Evolutionary conservation across 2,329 filamentous ascomycete genomes (phyloP), one percentile per base, ranked within the genome.

Genomic region (Aureobasidium zeae): DNA sequence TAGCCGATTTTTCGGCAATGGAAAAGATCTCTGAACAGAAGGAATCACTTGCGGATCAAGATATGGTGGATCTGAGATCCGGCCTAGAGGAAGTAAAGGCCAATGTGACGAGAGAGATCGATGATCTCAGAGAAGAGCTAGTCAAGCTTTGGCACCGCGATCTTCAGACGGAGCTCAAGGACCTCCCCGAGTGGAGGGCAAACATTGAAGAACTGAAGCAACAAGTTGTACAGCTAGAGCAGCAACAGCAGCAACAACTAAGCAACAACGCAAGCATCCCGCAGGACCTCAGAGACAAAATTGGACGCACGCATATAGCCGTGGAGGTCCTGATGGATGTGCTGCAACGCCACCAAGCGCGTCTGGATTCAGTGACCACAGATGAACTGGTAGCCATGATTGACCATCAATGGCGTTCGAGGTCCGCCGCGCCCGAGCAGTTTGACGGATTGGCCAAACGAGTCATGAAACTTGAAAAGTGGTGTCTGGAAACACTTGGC

Each of bases 301-400:
- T 32, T n/a, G n/a, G 15, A 5, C 15, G 28, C 8, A 34, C 13
- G 2, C 24, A 15, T 11, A 22, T 13, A 10, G 11, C 11, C 5
- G 3, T 34, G 4, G 39, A 43, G 12, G 28, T 17, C 6, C 39
- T 33, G 2, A 24, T 43, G 1, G 30, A 43, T n/a, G 4, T 43
- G 6, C 15, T 43, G 1, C 21, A 34, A 17, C 31, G 30, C 10
- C 39, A 43, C 9, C 29, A 43, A 15, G 9, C 9, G 1, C 21
- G 39, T 1, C 16, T 43, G 5, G 34, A 43, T 21, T 26, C 29
- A 2, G 30, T 43, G 5, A 43, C 30, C 6, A 43, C 39, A 7
- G 39, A 43, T 15, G 39, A 43, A 6, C 10, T 43, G 5, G 22
- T 13, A 2, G 12, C 4, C 10, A 25, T 26, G 30, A 43, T 43